phyloP scores from a whole-genome alignment of 768 basidiomycete genomes.

The Amanita muscaria region DNA sequence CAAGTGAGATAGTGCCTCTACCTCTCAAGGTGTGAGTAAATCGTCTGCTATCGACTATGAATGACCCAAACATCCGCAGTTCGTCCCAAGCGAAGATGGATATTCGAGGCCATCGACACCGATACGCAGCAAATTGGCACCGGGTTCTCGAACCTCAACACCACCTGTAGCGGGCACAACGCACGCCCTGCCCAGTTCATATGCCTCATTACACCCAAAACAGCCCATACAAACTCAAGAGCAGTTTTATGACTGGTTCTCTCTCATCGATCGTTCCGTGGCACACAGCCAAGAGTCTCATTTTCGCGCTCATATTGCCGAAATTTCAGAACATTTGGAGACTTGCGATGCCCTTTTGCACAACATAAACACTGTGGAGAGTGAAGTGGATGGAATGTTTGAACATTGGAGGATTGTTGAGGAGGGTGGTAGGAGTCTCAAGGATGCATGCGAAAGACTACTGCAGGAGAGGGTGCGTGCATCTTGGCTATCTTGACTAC shows the following conservation, averaged over 20 bases:
- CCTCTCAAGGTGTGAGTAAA: conserved; percentile 62
- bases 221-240: conserved; percentile 83
- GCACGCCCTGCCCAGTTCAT: conserved; percentile 2
- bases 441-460: conserved; percentile 85
- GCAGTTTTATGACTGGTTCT: conserved; percentile 96
- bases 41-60: background rate
- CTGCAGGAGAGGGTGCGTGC: conserved; percentile 78
- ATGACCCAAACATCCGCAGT: conserved; percentile 17
- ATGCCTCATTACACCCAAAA: conserved; percentile 53
- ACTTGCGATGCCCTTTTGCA: conserved; percentile 72
- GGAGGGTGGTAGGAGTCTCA: conserved; percentile 83
- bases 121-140: conserved; percentile 4
- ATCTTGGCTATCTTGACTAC: background rate
- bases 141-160: conserved; percentile 2
- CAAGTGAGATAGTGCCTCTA: conserved; percentile 49
- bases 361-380: conserved; percentile 64
- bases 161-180: conserved; percentile 18
- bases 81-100: conserved; percentile 19
- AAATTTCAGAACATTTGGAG: conserved; percentile 64
- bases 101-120: conserved; percentile 37
- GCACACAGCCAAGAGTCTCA: conserved; percentile 92
- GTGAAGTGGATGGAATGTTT: conserved; percentile 72
- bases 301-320: conserved; percentile 77
- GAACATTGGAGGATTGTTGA: conserved; percentile 84
- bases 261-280: conserved; percentile 80